A percentile compares a stretch with the other conserved stretches of the same genome.
Conservation (phyloP, 2,329 filamentous ascomycete genomes). For the Colletotrichum aenigma region DNA sequence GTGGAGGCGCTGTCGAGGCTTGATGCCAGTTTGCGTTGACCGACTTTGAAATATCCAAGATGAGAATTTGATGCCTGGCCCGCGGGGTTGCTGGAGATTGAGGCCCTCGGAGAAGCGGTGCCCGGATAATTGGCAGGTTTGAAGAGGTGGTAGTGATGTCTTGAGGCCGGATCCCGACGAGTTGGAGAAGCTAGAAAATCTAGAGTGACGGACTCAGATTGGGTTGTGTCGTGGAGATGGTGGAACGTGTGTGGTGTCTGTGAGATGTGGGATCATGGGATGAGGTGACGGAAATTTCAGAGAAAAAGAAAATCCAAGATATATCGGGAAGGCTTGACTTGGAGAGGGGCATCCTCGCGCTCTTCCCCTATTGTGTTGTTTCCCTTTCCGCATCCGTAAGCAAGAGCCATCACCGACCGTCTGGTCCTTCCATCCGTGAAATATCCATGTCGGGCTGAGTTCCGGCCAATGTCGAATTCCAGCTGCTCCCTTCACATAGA, state of each 20-base stretch:
- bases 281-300: neutral
- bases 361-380: neutral
- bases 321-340: neutral
- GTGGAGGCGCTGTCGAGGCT: conserved; percentile 4
- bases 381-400: neutral
- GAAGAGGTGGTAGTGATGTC: neutral
- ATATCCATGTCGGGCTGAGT: neutral
- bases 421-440: neutral
- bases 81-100: neutral
- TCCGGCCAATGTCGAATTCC: neutral
- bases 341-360: neutral
- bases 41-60: neutral
- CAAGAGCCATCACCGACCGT: neutral
- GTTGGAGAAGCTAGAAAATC: neutral
- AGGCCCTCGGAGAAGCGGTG: neutral
- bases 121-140: neutral
- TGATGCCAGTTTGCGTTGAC: conserved; percentile 1
- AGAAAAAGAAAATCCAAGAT: neutral
- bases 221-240: neutral
- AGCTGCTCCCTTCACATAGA: conserved; percentile 1
- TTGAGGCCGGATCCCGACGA: neutral
- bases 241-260: neutral
- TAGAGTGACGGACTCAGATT: neutral
- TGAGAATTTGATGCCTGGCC: neutral
- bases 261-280: neutral